Base-by-base conservation (phyloP, 257 asterid species). In the Solanum appendiculatum region DNA sequence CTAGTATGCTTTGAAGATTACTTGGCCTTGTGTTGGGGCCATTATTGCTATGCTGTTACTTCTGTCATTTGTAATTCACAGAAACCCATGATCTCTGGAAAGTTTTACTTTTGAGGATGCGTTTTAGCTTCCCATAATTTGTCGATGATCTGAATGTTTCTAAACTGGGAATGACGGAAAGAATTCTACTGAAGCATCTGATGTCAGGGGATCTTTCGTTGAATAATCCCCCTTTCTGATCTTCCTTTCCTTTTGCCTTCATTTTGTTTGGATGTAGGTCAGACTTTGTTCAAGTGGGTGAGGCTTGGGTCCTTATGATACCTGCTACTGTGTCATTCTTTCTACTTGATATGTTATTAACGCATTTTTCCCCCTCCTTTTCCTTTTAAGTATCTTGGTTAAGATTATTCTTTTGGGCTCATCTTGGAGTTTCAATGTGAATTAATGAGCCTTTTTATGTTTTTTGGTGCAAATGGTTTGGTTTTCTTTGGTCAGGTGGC, bases 401-500 rank as follows among this genome's bases (percentile, higher is more conserved):
- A 48, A 18, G 64, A 27, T 78, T 8, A 44, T 78, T 78, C 37
- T 78, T 46, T 78, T 46, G 84, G 84, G 64, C 84, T 78, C 64
- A 78, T 46, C 2, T 48, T 51, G 44, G 9, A 54, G 18, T 3
- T 74, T 70, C 39, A 39, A 33, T 20, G 12, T 60, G 74, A 69
- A 70, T 81, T 34, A 68, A 69, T 16, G 63, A 18, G 31, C 58
- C 23, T 56, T 69, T 33, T 27, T 27, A 56, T 51, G 18, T 34
- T 42, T 51, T 33, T 44, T 39, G 39, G 51, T 64, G 23, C 37
- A 78, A 72, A 37, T 82, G 29, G 8, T 66, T 80, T 6, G 12
- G 11, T 44, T 54, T 48, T 58, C 27, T 58, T 86, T 91, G 87
- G 86, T 87, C 92, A 96, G 99, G 98, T 96, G 88, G 95, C 97